Conservation (phyloP, 306 rosid genomes). For the Biancaea sappan region DNA sequence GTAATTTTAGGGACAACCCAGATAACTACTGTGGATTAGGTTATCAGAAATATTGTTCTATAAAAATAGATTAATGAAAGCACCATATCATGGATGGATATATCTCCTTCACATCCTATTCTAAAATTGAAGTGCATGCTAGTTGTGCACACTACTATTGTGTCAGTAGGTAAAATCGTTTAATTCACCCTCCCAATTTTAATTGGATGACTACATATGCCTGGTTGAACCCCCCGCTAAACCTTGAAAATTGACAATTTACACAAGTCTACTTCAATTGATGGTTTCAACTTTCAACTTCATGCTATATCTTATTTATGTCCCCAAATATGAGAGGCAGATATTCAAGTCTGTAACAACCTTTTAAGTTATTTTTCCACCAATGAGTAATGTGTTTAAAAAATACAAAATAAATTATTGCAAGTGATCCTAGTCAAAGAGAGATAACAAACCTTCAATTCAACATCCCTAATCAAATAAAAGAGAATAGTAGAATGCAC, state of each 20-base stretch:
- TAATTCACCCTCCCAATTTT: neutral
- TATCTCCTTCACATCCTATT: neutral
- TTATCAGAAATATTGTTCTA: neutral
- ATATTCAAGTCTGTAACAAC: neutral
- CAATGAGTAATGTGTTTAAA: neutral
- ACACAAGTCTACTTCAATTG: neutral
- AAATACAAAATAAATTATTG: neutral
- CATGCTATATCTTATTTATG: neutral
- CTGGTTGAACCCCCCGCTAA: neutral
- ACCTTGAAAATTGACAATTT: neutral
- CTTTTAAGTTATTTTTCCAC: neutral
- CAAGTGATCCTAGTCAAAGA: neutral
- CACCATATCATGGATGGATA: neutral
- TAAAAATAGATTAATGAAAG: neutral
- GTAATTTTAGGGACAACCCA: neutral
- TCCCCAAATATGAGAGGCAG: neutral
- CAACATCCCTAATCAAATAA: neutral
- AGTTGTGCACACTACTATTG: neutral
- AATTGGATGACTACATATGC: neutral
- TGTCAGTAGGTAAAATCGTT: neutral
- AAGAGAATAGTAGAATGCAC: neutral
- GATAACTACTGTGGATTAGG: neutral
- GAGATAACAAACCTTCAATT: neutral
- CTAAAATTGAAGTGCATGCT: neutral
- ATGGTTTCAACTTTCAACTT: conserved; percentile 25